phyloP scores from a whole-genome alignment of 2,329 filamentous ascomycete species.

The Cladosporium phlei region DNA sequence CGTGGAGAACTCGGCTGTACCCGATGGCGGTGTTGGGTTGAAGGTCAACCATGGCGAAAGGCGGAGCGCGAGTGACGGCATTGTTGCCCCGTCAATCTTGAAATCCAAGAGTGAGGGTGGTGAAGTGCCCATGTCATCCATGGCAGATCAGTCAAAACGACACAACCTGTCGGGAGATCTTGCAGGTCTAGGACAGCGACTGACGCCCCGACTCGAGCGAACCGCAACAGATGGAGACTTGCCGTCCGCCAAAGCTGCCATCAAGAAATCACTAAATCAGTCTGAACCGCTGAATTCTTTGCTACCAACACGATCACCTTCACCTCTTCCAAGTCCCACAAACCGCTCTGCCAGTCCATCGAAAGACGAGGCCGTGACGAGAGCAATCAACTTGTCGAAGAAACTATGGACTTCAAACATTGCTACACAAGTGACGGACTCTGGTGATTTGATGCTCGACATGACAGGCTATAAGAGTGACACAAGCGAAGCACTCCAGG shows the following conservation, averaged over 20 bases:
- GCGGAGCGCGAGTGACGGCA: slow-evolving; percentile 26
- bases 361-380: slow-evolving; percentile 69
- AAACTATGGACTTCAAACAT: slow-evolving; percentile 89
- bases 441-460: slow-evolving; percentile 92
- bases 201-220: slow-evolving; percentile 36
- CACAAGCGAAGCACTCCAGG: slow-evolving; percentile 84
- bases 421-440: slow-evolving; percentile 84
- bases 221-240: slow-evolving; percentile 53
- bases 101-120: slow-evolving; percentile 46
- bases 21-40: not conserved
- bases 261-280: slow-evolving; percentile 31
- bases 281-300: slow-evolving; percentile 17
- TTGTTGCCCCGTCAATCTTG: slow-evolving; percentile 17
- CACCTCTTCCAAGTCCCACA: slow-evolving; percentile 19
- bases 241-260: slow-evolving; percentile 38
- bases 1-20: slow-evolving; percentile 2
- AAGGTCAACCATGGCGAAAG: not conserved
- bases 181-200: slow-evolving; percentile 9
- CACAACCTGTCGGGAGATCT: slow-evolving; percentile 21
- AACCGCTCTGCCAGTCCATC: slow-evolving; percentile 67
- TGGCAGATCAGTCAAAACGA: slow-evolving; percentile 14
- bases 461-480: slow-evolving; percentile 96
- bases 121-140: slow-evolving; percentile 27
- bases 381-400: slow-evolving; percentile 78
- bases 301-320: slow-evolving; percentile 1